Evolutionary conservation across 148 eudicot species (phyloP).

Genomic region (Rhododendron griersonianum): DNA sequence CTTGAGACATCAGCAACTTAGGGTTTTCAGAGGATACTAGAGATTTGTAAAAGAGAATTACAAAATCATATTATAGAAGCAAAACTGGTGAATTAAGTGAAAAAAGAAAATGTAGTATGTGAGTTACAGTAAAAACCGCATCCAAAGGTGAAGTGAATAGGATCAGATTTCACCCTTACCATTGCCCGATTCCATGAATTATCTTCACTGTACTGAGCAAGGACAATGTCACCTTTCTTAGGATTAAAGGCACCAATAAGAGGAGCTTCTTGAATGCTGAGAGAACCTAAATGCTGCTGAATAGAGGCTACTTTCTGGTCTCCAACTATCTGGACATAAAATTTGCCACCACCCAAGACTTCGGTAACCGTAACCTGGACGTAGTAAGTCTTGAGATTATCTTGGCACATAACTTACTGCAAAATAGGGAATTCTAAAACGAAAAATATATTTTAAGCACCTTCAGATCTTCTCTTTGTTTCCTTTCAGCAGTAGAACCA

Average conservation of each 20-base stretch:
- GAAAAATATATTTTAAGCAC: conserved; percentile 23
- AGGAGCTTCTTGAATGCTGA: conserved; percentile 69
- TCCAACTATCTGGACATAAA: conserved; percentile 71
- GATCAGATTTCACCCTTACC: conserved; percentile 36
- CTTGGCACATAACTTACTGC: not conserved
- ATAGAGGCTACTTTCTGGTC: conserved; percentile 65
- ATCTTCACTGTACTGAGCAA: conserved; percentile 84
- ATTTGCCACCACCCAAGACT: conserved; percentile 78
- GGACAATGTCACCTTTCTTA: conserved; percentile 78
- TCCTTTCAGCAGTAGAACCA: conserved; percentile 47
- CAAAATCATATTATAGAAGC: not conserved
- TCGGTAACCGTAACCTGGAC: conserved; percentile 76
- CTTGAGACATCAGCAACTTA: not conserved
- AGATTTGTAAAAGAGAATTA: not conserved
- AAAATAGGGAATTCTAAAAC: not conserved
- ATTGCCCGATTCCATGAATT: conserved; percentile 93
- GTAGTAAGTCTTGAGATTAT: conserved; percentile 3
- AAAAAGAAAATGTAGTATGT: not conserved
- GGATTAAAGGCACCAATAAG: conserved; percentile 72
- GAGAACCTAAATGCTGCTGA: conserved; percentile 75
- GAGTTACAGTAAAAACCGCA: not conserved
- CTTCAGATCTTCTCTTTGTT: conserved; percentile 79
- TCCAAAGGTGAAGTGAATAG: not conserved
- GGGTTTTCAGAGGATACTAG: not conserved
- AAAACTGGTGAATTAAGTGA: not conserved